Base-by-base conservation (phyloP, 306 rosid species). In the Sophora flavescens region DNA sequence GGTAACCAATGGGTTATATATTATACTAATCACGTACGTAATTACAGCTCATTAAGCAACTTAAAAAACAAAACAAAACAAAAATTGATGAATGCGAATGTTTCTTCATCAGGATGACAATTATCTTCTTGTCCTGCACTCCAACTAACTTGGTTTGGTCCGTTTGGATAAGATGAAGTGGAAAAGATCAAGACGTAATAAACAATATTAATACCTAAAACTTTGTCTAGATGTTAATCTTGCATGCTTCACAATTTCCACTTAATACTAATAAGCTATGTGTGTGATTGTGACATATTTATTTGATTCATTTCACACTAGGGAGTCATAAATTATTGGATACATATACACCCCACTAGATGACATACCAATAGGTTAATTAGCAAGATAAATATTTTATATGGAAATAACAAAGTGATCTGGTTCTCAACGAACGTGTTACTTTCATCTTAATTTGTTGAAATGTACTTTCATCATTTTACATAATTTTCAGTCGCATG, bases 291-390 rank as follows among this genome's bases (percentile, higher is more conserved):
- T 76, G 84, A 76, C 81, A 68, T 60, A 6, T 59, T 2, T 60
- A 6, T 59, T 15, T 76, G 84, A 85, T 85, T 81, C 91, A 36
- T 85, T 87, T 83, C 87, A 71, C 91, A 86, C 80, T 56, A 39
- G 5, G 14, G 14, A 8, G 9, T 14, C 73, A 26, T 41, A 42
- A 11, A 52, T 47, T 14, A 64, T 76, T 63, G 30, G 63, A 18
- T 14, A 50, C 68, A 72, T 59, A 17, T 65, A 42, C 60, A 68
- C 61, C 77, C 77, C 75, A 59, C 73, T 82, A 58, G 18, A 72
- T 59, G 11, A 72, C 47, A 26, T 13, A 36, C n/a, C 28, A 63
- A 52, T 78, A 42, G 61, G 52, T 22, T 22, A 30, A 3, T 68
- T 68, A 66, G 28, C 32, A 18, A 14, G 17, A 28, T 30, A 26